Percentiles rank a stretch among this genome's conserved stretches.
phyloP scores from a whole-genome alignment of 495 filamentous ascomycete species.

The Daldinia childiae region DNA sequence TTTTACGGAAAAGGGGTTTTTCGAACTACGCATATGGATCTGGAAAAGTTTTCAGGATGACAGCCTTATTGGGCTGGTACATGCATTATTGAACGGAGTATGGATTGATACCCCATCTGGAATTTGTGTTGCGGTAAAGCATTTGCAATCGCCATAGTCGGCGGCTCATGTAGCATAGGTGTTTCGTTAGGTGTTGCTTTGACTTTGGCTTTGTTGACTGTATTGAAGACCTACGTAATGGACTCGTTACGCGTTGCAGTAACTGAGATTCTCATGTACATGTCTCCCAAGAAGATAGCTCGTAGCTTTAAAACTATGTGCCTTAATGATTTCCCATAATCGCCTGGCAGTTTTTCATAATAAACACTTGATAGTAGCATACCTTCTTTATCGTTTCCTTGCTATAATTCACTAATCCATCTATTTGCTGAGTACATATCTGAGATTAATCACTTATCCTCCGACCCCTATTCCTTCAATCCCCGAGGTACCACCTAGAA shows the following conservation, averaged over 20 bases:
- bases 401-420: not conserved
- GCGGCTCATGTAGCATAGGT: not conserved
- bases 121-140: slow-evolving; percentile 15
- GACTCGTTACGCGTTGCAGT: not conserved
- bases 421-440: too few species aligned
- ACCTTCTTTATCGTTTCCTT: not conserved
- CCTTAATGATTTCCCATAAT: not conserved
- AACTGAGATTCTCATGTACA: not conserved
- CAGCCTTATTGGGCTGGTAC: slow-evolving; percentile 6
- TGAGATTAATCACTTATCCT: too few species aligned
- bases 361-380: not conserved
- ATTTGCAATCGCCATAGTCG: not conserved
- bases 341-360: not conserved
- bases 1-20: not conserved
- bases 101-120: slow-evolving; percentile 37
- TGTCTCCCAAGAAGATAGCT: not conserved
- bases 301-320: not conserved
- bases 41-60: slow-evolving; percentile 10
- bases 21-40: not conserved
- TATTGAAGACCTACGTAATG: not conserved
- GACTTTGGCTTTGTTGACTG: not conserved
- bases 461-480: too few species aligned
- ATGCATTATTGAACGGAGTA: slow-evolving; percentile 37
- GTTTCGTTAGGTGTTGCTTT: not conserved
- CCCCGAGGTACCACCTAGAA: too few species aligned